Evolutionary conservation across 73 alveolate genomes (phyloP), one percentile per base, ranked within the genome.

Genomic region (Stentor roeselii): DNA sequence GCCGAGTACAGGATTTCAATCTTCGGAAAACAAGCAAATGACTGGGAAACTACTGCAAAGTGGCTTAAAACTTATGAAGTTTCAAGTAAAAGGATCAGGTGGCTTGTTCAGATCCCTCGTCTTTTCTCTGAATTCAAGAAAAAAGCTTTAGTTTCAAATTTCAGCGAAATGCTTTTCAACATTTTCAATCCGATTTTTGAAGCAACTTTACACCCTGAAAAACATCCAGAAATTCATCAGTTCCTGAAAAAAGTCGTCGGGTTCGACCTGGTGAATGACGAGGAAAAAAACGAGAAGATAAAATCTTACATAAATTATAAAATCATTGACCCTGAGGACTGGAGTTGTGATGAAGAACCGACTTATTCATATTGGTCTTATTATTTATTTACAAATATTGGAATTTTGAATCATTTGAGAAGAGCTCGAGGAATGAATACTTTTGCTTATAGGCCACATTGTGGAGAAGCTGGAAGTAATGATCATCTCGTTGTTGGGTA

Each of bases 381-480:
- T 85, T 92, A 88, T 59, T 86, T 92, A 32, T 89, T 86, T 82
- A 89, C 94, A 14, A 92, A 92, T 82, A 36, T 92, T 60, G 78
- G 75, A n/a, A 39, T 86, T 38, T 77, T 92, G 40, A 92, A 92
- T 60, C 86, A 84, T 40, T 84, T 92, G 31, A 84, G 97, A 74
- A 39, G 86, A 82, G 88, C 87, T 83, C 36, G 88, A 78, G 95
- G 88, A 21, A 80, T 85, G 85, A 78, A 83, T 36, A 85, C 74
- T n/a, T 76, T 76, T 76, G 84, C 84, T 21, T 76, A n/a, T 41
- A 14, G 84, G 1, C 97, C 97, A 15, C 97, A 92, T 78, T 88
- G 92, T 75, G 97, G 97, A 39, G 97, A 92, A 86, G 97, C 97
- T 36, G 97, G 95, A 35, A 88, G 88, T 36, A 84, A 86, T 14